These are phyloP conservation scores for Fusarium goolgardi DNA, from an alignment of 2,329 filamentous ascomycete species.

Conservation along the genomic window DNA sequence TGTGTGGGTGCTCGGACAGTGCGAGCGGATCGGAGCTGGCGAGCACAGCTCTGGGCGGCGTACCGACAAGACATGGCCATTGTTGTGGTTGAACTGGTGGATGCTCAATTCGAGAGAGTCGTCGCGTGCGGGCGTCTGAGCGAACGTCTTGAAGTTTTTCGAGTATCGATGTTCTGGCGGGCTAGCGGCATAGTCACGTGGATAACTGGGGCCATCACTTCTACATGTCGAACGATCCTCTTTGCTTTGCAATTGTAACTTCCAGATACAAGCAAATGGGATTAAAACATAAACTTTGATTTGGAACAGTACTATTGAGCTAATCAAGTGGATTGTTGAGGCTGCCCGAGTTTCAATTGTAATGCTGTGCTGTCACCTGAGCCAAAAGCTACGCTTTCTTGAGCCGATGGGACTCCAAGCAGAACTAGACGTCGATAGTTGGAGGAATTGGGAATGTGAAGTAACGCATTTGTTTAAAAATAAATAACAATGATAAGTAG, in stretches of 20 bases:
- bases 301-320: no score
- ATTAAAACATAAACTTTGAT: no score
- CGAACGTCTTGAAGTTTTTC: slow-evolving; percentile 57
- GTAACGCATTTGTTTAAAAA: no score
- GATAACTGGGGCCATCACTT: slow-evolving; percentile 25
- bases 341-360: background rate
- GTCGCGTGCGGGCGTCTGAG: slow-evolving; percentile 49
- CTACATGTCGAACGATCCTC: slow-evolving; percentile 1
- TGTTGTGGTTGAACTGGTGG: slow-evolving; percentile 49
- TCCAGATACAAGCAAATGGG: background rate
- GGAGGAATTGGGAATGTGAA: background rate
- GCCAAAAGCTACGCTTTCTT: background rate
- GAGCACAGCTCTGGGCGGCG: slow-evolving; percentile 72
- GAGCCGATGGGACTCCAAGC: background rate
- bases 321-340: background rate
- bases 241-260: background rate
- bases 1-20: slow-evolving; percentile 62
- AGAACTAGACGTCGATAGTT: background rate
- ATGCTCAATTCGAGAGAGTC: slow-evolving; percentile 46
- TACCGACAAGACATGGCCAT: slow-evolving; percentile 74
- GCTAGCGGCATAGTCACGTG: slow-evolving; percentile 43
- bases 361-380: background rate
- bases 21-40: slow-evolving; percentile 66
- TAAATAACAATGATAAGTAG: background rate
- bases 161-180: slow-evolving; percentile 47